Conservation (phyloP, 2,329 filamentous ascomycete species). For the Colletotrichum sp. region DNA sequence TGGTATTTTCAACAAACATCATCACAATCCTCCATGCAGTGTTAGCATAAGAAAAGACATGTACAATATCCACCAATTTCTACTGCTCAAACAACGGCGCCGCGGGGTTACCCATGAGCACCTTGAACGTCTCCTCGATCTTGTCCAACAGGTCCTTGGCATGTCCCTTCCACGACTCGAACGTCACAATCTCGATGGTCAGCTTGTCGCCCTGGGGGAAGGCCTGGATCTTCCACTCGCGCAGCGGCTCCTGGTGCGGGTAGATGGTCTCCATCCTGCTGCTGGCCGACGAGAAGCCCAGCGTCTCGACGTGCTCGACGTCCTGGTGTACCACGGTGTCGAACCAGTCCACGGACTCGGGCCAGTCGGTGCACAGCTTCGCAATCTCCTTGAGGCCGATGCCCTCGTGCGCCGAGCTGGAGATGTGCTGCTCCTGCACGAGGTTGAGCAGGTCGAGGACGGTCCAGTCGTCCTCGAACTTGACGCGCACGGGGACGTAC, state of each 20-base stretch:
- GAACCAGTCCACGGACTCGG: slow-evolving; percentile 46
- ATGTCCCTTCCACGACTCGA: slow-evolving; percentile 58
- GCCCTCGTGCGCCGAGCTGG: slow-evolving; percentile 59
- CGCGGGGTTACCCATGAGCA: slow-evolving; percentile 41
- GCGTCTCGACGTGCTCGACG: slow-evolving; percentile 64
- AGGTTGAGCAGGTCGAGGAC: slow-evolving; percentile 56
- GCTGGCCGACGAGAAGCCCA: slow-evolving; percentile 42
- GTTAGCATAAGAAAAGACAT: not conserved
- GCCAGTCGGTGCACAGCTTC: slow-evolving; percentile 51
- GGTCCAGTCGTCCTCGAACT: slow-evolving; percentile 56
- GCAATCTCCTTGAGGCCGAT: slow-evolving; percentile 61
- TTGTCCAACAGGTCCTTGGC: slow-evolving; percentile 57
- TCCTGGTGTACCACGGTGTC: slow-evolving; percentile 65
- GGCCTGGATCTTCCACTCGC: slow-evolving; percentile 66
- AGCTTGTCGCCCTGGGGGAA: slow-evolving; percentile 58
- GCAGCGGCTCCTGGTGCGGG: slow-evolving; percentile 60
- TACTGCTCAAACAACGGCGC: slow-evolving; percentile 32
- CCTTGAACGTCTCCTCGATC: slow-evolving; percentile 45
- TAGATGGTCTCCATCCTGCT: slow-evolving; percentile 62
- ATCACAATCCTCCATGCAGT: not conserved
- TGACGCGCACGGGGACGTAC: slow-evolving; percentile 68
- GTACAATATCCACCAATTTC: not conserved
- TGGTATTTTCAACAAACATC: not conserved
- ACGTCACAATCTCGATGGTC: slow-evolving; percentile 65
- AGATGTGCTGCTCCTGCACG: slow-evolving; percentile 63